Percentiles rank a stretch among this genome's conserved stretches.
Evolutionary conservation across 306 rosid species (phyloP).

Genomic region (Astragalus membranaceus): DNA sequence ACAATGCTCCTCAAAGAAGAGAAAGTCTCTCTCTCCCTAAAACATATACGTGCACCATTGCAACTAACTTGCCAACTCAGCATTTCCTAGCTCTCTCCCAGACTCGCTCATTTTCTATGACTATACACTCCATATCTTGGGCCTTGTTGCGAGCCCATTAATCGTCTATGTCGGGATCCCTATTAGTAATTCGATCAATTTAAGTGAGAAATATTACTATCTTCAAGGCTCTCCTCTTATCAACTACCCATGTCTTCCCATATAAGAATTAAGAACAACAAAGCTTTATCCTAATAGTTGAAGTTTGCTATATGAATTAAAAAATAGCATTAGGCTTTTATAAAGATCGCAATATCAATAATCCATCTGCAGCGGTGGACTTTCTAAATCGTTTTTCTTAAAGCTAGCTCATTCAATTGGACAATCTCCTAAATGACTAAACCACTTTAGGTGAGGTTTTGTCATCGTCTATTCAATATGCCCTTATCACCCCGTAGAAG

Average conservation of each 20-base stretch:
- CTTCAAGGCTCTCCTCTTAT: not conserved
- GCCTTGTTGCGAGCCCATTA: too few relatives aligned
- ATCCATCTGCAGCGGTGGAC: not conserved
- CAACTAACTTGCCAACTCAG: too few relatives aligned
- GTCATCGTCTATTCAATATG: not conserved
- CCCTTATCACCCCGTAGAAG: not conserved
- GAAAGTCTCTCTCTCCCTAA: too few relatives aligned
- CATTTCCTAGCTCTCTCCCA: too few relatives aligned
- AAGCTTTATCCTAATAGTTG: not conserved
- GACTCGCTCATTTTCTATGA: too few relatives aligned
- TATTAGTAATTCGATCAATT: too few relatives aligned
- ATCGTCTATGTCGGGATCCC: too few relatives aligned
- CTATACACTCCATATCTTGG: too few relatives aligned
- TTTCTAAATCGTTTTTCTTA: not conserved
- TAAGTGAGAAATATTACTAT: not conserved
- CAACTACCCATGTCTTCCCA: not conserved
- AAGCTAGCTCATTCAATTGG: not conserved
- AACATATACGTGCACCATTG: too few relatives aligned
- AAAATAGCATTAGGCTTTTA: not conserved
- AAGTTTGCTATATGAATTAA: not conserved
- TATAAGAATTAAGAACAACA: not conserved
- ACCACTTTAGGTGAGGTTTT: not conserved
- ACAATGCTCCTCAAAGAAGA: too few relatives aligned
- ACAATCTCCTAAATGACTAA: constrained; percentile 5
- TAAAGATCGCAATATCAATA: not conserved